Base-by-base conservation (phyloP, 2,329 filamentous ascomycete species). In the Cytospora chrysosperma region DNA sequence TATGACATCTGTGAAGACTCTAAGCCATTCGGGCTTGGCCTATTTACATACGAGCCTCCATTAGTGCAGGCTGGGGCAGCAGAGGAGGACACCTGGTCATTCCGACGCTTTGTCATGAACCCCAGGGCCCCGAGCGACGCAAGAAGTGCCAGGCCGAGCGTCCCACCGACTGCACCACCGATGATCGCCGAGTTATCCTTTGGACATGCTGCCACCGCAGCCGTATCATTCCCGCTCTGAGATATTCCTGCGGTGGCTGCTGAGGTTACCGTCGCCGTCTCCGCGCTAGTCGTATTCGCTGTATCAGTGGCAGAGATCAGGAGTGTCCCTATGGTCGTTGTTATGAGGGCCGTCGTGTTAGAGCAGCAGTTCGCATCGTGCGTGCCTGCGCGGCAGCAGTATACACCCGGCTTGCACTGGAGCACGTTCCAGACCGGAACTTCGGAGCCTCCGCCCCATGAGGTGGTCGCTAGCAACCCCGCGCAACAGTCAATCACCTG, bases 141-240 rank as follows among this genome's bases (percentile, higher is more conserved):
- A 19, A 71, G 60, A 26, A 71, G 59, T 26, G 66, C 69, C n/a
- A 65, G 67, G 7, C 69, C 69, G 5, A 71, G 61, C 5, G 61
- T 65, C 26, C 67, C 68, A 12, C 69, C 68, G 2, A 70, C 67
- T 1, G 68, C 68, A 4, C 68, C 69, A 12, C 68, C 69, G 27
- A 71, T 68, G 3, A 68, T 62, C 1, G 66, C 68, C 15, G 68
- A 61, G 8, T 68, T 70, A 54, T 70, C 65, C 32, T 65, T 65
- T 1, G 69, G 69, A 27, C 69, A 71, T 17, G 37, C 49, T 32
- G 47, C 21, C 10, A 10, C 50, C 19, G 51, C 50, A 10, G 53
- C 15, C 21, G 37, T 57, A 17, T 40, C 34, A 43, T 57, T 67
- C 2, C 56, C 52, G 17, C 58, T 61, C 9, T 47, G 40, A 21